Percentiles rank a stretch among this genome's conserved stretches.
phyloP scores from a whole-genome alignment of 257 asterid genomes.

The Przewalskia tangutica region DNA sequence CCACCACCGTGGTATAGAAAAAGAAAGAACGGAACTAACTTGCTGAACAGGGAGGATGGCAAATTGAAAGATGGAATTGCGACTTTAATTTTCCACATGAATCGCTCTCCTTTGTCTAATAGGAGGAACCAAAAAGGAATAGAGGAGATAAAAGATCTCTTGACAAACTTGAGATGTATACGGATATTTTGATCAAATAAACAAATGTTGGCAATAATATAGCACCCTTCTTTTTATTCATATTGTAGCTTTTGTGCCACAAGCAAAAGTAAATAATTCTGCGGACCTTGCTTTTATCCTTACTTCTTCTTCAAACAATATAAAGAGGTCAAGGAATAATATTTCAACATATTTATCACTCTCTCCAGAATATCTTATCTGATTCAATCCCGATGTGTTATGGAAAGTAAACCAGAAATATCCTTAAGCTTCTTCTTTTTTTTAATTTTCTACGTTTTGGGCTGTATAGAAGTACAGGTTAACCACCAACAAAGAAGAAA shows the following conservation, averaged over 20 bases:
- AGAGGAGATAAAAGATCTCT: neutral
- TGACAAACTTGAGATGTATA: neutral
- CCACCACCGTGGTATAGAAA: neutral
- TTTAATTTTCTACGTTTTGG: neutral
- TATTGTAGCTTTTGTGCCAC: neutral
- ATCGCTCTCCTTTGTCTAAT: neutral
- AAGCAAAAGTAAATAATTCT: neutral
- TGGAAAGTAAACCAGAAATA: neutral
- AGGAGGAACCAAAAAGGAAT: neutral
- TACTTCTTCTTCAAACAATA: neutral
- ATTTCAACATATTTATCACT: neutral
- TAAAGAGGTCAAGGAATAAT: neutral
- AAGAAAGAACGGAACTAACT: neutral
- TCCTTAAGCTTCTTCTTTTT: slow-evolving; percentile 1
- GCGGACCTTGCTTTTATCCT: neutral
- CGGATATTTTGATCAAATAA: neutral
- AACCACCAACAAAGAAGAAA: neutral
- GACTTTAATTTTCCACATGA: neutral
- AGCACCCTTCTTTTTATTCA: neutral
- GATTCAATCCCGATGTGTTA: neutral
- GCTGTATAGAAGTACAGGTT: neutral
- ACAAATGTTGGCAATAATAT: neutral
- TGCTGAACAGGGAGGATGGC: neutral
- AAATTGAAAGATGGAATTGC: neutral
- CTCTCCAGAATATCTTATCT: neutral